Evolutionary conservation across 2,329 filamentous ascomycete species (phyloP).

Genomic region (Colletotrichum graminicola): DNA sequence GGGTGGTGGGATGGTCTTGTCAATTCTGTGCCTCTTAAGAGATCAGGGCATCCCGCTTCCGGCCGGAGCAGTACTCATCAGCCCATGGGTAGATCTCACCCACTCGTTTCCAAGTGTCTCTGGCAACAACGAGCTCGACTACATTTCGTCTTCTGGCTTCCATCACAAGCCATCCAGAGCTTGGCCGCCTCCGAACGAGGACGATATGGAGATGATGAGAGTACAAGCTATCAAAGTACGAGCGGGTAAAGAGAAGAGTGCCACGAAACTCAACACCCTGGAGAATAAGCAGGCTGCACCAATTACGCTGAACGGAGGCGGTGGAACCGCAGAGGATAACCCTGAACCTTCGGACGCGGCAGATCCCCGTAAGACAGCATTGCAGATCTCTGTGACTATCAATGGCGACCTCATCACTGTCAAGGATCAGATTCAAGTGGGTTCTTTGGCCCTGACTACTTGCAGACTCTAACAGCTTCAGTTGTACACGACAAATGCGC

Average conservation of each 20-base stretch:
- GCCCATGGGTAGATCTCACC: constrained; percentile 95
- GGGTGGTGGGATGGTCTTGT: constrained; percentile 89
- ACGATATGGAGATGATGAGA: constrained; percentile 72
- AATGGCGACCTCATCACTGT: constrained; percentile 79
- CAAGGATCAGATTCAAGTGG: constrained; percentile 91
- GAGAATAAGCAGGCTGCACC: constrained; percentile 53
- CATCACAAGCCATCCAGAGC: constrained; percentile 87
- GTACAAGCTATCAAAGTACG: constrained; percentile 62
- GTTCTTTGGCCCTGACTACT: constrained; percentile 25
- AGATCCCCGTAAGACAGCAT: constrained; percentile 45
- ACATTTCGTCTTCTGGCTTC: constrained; percentile 89
- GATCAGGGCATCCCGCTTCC: constrained; percentile 88
- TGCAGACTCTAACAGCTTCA: constrained; percentile 47
- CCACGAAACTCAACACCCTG: constrained; percentile 44
- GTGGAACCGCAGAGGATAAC: constrained; percentile 7
- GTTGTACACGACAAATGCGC: constrained; percentile 84
- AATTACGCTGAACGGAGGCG: constrained; percentile 42
- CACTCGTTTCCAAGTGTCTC: constrained; percentile 95
- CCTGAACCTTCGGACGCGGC: constrained; percentile 1
- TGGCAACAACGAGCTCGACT: constrained; percentile 80
- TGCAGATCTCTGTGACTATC: constrained; percentile 72
- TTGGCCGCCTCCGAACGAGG: constrained; percentile 93
- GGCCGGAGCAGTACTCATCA: constrained; percentile 90
- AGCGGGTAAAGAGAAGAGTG: constrained; percentile 43
- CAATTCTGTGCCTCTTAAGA: constrained; percentile 81